These are phyloP conservation scores for Penicillium sp. DNA, from an alignment of 2,329 filamentous ascomycete genomes.

Conservation along the genomic window DNA sequence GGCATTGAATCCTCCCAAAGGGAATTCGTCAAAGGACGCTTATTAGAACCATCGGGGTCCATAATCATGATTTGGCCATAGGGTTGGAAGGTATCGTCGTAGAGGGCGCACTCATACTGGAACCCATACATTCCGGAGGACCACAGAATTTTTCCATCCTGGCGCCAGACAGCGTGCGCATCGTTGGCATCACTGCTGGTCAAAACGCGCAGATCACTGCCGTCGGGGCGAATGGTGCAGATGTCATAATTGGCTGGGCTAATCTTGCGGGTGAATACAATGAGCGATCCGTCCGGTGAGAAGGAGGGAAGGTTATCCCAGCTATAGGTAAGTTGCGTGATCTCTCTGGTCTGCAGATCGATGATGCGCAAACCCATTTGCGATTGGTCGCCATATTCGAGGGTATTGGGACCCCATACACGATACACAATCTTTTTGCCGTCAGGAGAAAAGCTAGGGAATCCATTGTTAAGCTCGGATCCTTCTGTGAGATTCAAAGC, in stretches of 20 bases:
- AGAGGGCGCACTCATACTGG: constrained; percentile 43
- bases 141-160: constrained; percentile 45
- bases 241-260: constrained; percentile 22
- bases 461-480: constrained; percentile 11
- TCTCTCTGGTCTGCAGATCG: constrained; percentile 12
- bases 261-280: constrained; percentile 21
- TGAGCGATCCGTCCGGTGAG: constrained; percentile 13
- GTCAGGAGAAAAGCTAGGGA: constrained; percentile 18
- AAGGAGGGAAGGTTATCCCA: constrained; percentile 18
- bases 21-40: constrained; percentile 27
- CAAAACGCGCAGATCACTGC: constrained; percentile 34
- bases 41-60: constrained; percentile 43
- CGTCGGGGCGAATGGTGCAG: constrained; percentile 45
- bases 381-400: background rate
- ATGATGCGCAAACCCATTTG: constrained; percentile 16
- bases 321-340: constrained; percentile 7
- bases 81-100: constrained; percentile 48
- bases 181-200: constrained; percentile 34
- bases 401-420: constrained; percentile 4
- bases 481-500: background rate
- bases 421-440: constrained; percentile 19
- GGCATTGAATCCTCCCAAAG: constrained; percentile 38
- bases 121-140: constrained; percentile 47
- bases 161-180: constrained; percentile 47
- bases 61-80: constrained; percentile 49